A percentile compares a stretch with the other conserved stretches of the same genome.
Conservation (phyloP, 2,329 filamentous ascomycete genomes). For the Fusarium proliferatum region DNA sequence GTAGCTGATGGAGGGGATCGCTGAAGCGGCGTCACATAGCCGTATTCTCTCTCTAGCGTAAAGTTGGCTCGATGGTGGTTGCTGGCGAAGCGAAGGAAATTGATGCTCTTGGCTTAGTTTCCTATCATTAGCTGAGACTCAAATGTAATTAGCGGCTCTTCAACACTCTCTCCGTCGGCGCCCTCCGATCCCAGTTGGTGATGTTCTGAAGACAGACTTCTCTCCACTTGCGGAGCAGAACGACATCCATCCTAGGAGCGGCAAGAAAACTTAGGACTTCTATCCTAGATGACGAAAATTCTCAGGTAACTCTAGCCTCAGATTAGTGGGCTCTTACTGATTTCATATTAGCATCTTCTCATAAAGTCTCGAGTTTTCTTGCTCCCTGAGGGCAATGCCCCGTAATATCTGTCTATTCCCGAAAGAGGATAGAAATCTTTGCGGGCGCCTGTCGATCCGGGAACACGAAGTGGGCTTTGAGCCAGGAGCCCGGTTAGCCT, state of each 20-base stretch:
- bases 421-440: constrained; percentile 1
- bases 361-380: not conserved
- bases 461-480: constrained; percentile 27
- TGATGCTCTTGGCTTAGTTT: constrained; percentile 20
- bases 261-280: not conserved
- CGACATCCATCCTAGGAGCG: not conserved
- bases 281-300: not conserved
- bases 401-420: constrained; percentile 3
- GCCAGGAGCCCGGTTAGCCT: constrained; percentile 17
- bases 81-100: not conserved
- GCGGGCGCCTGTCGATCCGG: constrained; percentile 23
- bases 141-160: constrained; percentile 10
- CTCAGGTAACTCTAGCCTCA: not conserved
- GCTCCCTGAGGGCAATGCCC: not conserved
- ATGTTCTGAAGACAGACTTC: not conserved
- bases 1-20: constrained; percentile 14
- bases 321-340: not conserved
- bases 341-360: not conserved
- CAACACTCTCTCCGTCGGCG: constrained; percentile 17
- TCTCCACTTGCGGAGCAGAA: constrained; percentile 8
- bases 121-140: not conserved
- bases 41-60: not conserved
- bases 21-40: constrained; percentile 15
- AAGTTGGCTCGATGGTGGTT: not conserved
- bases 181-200: constrained; percentile 20